Percentiles rank a stretch among this genome's conserved stretches.
These are phyloP conservation scores for Zygoascus biomembranicola DNA, from an alignment of 805 yeast genomes.

Conservation along the genomic window DNA sequence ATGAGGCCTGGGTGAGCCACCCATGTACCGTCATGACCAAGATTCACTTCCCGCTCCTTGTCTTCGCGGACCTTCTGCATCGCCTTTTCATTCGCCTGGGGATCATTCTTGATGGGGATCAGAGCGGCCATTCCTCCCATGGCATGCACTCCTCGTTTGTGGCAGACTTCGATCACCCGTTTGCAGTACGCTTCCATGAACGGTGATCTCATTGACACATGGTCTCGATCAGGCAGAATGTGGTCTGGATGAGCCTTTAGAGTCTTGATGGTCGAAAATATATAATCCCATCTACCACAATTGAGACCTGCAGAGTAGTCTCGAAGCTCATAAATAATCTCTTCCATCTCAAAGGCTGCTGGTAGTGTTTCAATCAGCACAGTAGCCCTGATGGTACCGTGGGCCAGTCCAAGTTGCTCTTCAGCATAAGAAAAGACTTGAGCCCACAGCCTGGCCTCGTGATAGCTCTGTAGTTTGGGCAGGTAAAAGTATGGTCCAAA, in stretches of 20 bases:
- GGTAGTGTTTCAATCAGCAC: conserved; percentile 62
- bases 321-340: conserved; percentile 61
- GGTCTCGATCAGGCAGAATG: conserved; percentile 60
- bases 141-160: conserved; percentile 62
- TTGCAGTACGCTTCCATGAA: conserved; percentile 63
- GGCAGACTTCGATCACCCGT: conserved; percentile 56
- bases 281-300: conserved; percentile 72
- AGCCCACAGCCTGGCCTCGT: conserved; percentile 67
- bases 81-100: conserved; percentile 47
- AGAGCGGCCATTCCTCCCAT: conserved; percentile 76
- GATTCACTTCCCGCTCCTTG: conserved; percentile 53
- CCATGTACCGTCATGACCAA: conserved; percentile 71
- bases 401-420: conserved; percentile 47
- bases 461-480: conserved; percentile 67
- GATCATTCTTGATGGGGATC: conserved; percentile 58
- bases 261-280: conserved; percentile 58
- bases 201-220: conserved; percentile 60
- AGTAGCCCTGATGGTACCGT: conserved; percentile 63
- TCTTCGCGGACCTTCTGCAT: conserved; percentile 57
- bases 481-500: conserved; percentile 65
- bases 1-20: conserved; percentile 68
- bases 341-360: conserved; percentile 69
- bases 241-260: conserved; percentile 51
- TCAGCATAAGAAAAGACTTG: conserved; percentile 55
- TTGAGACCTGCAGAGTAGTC: conserved; percentile 62